Evolutionary conservation across 495 filamentous ascomycete species (phyloP), one percentile per base, ranked within the genome.

Genomic region (Trichoderma parareesei): DNA sequence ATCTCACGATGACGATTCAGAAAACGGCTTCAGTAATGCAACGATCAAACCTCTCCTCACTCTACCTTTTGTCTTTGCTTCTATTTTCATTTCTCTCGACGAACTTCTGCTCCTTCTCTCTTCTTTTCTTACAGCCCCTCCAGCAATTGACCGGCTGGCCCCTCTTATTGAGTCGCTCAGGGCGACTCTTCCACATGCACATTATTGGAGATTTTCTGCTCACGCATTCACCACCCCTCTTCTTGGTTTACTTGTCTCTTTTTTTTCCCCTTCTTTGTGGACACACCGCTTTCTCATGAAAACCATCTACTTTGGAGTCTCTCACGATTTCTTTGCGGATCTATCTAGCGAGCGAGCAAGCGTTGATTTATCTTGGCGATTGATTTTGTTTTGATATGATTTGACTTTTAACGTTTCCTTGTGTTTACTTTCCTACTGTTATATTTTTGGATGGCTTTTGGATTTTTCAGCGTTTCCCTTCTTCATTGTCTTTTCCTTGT

Each of bases 291-390:
- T 57, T 57, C 53, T 57, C 53, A 57, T 57, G 53, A 57, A 57
- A 69, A 60, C 41, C 55, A 35, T 63, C 46, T 63, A 69, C 64
- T 38, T 55, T 43, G 44, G 46, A 63, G 37, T 63, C 62, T 46
- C 57, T 40, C 20, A 62, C 60, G 38, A 62, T 44, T 59, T 11
- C 55, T 64, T 66, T 61, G 61, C 65, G 48, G 61, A 64, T 48
- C 69, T 69, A 64, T 48, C 69, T 69, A 44, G 41, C 41, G 41
- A 41, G 72, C 71, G 71, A 71, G 72, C 73, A 69, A 71, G 72
- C 72, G 67, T 65, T 38, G 43, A 40, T 66, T 70, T 65, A 18
- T 65, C 49, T 59, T 68, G 48, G 41, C 60, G 42, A 65, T 44
- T 67, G 65, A 57, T 60, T 62, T 60, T 57, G 46, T 69, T 64